Conservation (phyloP, 768 basidiomycete genomes). For the Pleurotus tuoliensis region DNA sequence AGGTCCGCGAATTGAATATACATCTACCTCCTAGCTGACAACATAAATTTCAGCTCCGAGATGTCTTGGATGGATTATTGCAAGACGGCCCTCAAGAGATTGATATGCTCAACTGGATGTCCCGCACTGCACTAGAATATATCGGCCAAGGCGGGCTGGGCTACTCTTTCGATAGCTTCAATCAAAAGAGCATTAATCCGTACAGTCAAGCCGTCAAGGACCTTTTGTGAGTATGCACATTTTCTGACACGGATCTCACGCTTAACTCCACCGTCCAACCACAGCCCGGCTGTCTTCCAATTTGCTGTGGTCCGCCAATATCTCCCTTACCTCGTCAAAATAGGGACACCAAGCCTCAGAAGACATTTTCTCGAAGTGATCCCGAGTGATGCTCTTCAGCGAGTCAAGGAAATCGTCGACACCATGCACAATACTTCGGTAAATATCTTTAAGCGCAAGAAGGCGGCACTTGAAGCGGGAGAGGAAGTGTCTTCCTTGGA, state of each 20-base stretch:
- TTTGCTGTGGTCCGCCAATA: slow-evolving; percentile 15
- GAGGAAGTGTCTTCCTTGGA: slow-evolving; percentile 28
- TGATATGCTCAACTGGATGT: slow-evolving; percentile 30
- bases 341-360: slow-evolving; percentile 25
- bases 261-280: slow-evolving; percentile 3
- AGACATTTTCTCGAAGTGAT: slow-evolving; percentile 27
- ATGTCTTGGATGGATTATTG: slow-evolving; percentile 18
- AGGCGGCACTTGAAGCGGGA: slow-evolving; percentile 26
- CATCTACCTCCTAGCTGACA: neutral
- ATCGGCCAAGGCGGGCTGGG: slow-evolving; percentile 47
- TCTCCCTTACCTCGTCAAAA: slow-evolving; percentile 12
- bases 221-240: slow-evolving; percentile 22
- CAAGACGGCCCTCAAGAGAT: slow-evolving; percentile 30
- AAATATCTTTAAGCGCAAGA: slow-evolving; percentile 34
- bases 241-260: neutral
- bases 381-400: slow-evolving; percentile 28
- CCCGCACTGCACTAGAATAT: slow-evolving; percentile 43
- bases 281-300: slow-evolving; percentile 14
- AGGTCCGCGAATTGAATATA: slow-evolving; percentile 17
- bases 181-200: slow-evolving; percentile 25
- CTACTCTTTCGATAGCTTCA: slow-evolving; percentile 37
- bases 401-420: slow-evolving; percentile 28
- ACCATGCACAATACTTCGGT: slow-evolving; percentile 30
- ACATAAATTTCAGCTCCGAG: slow-evolving; percentile 20
- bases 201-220: slow-evolving; percentile 28